These are phyloP conservation scores for Paecilomyces fulvus DNA, from an alignment of 2,329 filamentous ascomycete genomes.

Conservation along the genomic window DNA sequence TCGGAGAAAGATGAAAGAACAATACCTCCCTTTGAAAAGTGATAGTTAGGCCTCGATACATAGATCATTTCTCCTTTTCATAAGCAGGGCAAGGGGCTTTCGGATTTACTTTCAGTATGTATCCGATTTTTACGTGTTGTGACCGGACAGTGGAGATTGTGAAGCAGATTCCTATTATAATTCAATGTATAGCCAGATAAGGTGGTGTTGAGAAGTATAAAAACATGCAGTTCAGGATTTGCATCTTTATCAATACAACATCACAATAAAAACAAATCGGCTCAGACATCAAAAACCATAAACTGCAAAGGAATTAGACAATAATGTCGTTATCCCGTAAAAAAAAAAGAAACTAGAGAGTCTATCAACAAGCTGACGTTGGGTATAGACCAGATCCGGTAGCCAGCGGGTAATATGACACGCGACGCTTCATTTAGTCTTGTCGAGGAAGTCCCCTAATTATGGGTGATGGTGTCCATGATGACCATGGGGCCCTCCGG, in stretches of 20 bases:
- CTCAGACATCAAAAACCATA: not conserved
- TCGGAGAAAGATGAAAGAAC: too few species aligned
- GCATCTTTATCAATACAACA: not conserved
- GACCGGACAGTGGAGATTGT: too few species aligned
- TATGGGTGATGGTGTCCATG: not conserved
- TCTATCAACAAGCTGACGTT: not conserved
- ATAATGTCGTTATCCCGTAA: not conserved
- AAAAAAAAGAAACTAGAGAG: not conserved
- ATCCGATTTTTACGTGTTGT: too few species aligned
- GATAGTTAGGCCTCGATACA: too few species aligned
- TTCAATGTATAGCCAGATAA: not conserved
- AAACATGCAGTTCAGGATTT: not conserved
- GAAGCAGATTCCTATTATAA: not conserved
- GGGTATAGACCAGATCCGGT: not conserved
- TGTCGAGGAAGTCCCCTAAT: conserved; percentile 24
- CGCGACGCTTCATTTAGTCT: conserved; percentile 17
- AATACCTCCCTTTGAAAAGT: too few species aligned
- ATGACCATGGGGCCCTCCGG: not conserved
- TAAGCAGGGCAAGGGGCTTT: too few species aligned
- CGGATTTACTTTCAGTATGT: too few species aligned
- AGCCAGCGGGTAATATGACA: not conserved
- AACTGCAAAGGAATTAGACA: not conserved
- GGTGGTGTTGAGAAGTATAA: not conserved
- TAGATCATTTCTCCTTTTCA: too few species aligned
- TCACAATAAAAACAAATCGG: not conserved